Base-by-base conservation (phyloP, 768 basidiomycete genomes). In the Pulveroboletus sp. region DNA sequence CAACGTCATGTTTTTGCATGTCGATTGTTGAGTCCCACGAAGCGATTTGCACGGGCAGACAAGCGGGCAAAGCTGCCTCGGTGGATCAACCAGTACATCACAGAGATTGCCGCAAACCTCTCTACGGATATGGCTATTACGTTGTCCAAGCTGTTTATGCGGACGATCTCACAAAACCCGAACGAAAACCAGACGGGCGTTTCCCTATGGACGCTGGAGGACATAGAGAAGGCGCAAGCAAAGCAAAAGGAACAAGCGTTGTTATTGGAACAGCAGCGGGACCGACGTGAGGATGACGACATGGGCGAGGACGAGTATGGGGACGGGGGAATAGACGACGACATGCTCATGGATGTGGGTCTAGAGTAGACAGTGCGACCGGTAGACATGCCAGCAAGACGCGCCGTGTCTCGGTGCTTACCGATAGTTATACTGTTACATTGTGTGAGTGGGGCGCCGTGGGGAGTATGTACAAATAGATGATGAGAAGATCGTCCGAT, bases 41-140 rank as follows among this genome's bases (percentile, higher is more conserved):
- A 95, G 92, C 86, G 92, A 18, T 95, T 93, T 64, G 91, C 92
- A 10, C 81, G 93, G 43, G 86, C 88, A 7, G 92, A 95, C 63
- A 95, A 95, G 71, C 80, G 95, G 33, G 88, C 92, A 32, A 97
- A 97, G 76, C 74, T 99, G 57, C 96, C 96, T 6, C 85, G 90
- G 38, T 99, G 96, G 96, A 98, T 99, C 59, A 97, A 98, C 66
- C 93, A 95, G 63, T 97, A 96, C 66, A 98, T 99, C 62, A 96
- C 93, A n/a, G 96, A 98, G 67, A 88, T 93, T 0, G 90, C 93
- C 17, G 89, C 96, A 9, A 99, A 98, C 69, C 76, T 99, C 43
- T 98, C 96, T 11, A 98, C 94, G 8, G 96, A 99, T 68, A 96
- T 96, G 91, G 93, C 93, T 3, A 70, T 97, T 54, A 92, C 91